Base-by-base conservation (phyloP, 805 yeast genomes). In the Vanderwaltozyma polyspora region DNA sequence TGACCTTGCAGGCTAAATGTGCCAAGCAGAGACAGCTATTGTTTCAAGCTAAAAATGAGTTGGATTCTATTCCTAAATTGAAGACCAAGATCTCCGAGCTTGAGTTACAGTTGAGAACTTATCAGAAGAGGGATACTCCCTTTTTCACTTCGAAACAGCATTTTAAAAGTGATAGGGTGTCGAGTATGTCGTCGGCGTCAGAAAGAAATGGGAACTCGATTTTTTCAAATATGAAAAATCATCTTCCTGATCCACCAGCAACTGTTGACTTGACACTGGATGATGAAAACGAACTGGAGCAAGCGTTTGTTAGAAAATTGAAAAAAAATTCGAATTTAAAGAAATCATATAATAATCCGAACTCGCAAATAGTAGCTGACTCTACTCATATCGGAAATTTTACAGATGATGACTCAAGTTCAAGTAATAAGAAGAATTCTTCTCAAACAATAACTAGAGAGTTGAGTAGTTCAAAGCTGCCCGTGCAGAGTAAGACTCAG, bases 181-280 rank as follows among this genome's bases (percentile, higher is more conserved):
- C 19, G 5, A 19, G 4, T 19, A 5, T 22, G 4, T 18, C 24
- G 8, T 32, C 34, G 19, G 6, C 14, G 11, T 12, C 31, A 13
- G 16, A 8, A 19, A 12, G 16, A 6, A 28, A 19, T 6, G 9
- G 4, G 8, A 8, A 15, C 4, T 19, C 24, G 6, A 13, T 28
- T 6, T 28, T 28, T 28, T 28, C 31, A 6, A 28, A 28, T 28
- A 11, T 19, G 16, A 28, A 28, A 19, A 18, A 18, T n/a, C 24
- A 12, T 12, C 4, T 19, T 15, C 14, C 25, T n/a, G 17, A 28
- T 23, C 48, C 49, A 3, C 53, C 54, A 8, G 44, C 46, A 21
- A 51, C 55, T 1, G 52, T 52, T 2, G 55, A 51, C 37, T 28
- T 49, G 23, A 52, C 55, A 1, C 22, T 40, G n/a, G 55, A 48